Percentiles rank a stretch among this genome's conserved stretches.
These are phyloP conservation scores for Lachnellula cervina DNA, from an alignment of 2,329 filamentous ascomycete species.

Conservation along the genomic window DNA sequence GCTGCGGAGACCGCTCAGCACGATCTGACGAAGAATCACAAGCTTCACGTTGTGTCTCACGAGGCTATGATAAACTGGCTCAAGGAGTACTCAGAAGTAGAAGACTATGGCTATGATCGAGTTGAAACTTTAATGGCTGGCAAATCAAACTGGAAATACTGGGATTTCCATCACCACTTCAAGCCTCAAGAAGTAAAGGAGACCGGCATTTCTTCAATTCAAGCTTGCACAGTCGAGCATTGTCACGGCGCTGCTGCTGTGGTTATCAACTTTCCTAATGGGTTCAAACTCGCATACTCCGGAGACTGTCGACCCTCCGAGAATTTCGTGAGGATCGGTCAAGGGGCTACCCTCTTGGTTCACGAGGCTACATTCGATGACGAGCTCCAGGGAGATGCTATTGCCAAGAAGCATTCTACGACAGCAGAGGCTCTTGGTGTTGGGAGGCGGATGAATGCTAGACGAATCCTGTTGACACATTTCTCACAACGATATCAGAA, in stretches of 20 bases:
- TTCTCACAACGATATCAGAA: constrained; percentile 84
- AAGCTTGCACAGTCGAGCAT: constrained; percentile 67
- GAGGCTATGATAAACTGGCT: constrained; percentile 70
- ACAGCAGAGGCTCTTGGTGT: constrained; percentile 79
- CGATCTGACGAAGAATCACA: constrained; percentile 34
- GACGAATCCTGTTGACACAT: constrained; percentile 80
- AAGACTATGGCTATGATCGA: constrained; percentile 67
- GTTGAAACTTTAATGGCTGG: constrained; percentile 23
- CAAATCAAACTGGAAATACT: neutral
- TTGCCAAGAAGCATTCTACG: constrained; percentile 86
- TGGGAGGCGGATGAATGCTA: constrained; percentile 72
- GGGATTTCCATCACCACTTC: constrained; percentile 30
- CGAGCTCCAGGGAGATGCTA: constrained; percentile 70
- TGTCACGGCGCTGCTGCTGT: constrained; percentile 75
- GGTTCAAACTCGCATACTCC: constrained; percentile 86
- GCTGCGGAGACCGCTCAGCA: constrained; percentile 47
- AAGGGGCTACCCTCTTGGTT: constrained; percentile 74
- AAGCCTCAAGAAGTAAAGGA: constrained; percentile 39
- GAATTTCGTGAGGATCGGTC: constrained; percentile 65
- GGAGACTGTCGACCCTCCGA: constrained; percentile 83
- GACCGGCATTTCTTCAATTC: constrained; percentile 62
- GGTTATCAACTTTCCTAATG: constrained; percentile 70
- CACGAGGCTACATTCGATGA: constrained; percentile 97
- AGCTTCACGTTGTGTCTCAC: constrained; percentile 65
- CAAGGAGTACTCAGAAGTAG: constrained; percentile 71